Percentiles rank a stretch among this genome's conserved stretches.
phyloP scores from a whole-genome alignment of 1,284 basidiomycete genomes.

The Ceratobasidium sp. region DNA sequence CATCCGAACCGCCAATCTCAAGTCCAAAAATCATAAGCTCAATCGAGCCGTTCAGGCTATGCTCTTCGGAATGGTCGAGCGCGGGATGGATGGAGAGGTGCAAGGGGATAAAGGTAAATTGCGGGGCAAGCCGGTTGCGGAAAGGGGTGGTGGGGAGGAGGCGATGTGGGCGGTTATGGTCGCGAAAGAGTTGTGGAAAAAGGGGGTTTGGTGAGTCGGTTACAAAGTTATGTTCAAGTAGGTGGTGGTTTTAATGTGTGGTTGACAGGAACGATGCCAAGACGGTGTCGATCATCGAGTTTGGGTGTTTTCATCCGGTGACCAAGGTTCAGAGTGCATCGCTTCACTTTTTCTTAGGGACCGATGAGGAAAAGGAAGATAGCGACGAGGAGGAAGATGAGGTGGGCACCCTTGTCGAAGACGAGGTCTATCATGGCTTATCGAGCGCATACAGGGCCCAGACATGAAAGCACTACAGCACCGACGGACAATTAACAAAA shows the following conservation, averaged over 20 bases:
- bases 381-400: conserved; percentile 77
- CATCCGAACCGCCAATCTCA: conserved; percentile 90
- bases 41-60: conserved; percentile 97
- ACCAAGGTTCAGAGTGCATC: conserved; percentile 96
- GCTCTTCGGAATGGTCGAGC: conserved; percentile 96
- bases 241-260: background rate
- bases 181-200: conserved; percentile 95
- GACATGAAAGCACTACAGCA: conserved; percentile 83
- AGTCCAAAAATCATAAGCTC: conserved; percentile 93
- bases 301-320: conserved; percentile 94
- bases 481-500: conserved; percentile 89
- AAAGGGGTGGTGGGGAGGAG: conserved; percentile 76
- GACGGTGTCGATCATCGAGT: conserved; percentile 91
- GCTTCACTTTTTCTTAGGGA: conserved; percentile 97
- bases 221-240: background rate
- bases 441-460: conserved; percentile 61
- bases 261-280: conserved; percentile 85
- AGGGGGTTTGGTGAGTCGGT: conserved; percentile 83
- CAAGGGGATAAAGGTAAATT: conserved; percentile 84
- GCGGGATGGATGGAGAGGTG: conserved; percentile 84
- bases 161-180: conserved; percentile 98
- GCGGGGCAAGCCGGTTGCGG: conserved; percentile 61
- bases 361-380: conserved; percentile 76
- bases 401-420: conserved; percentile 55
- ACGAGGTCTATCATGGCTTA: background rate